Evolutionary conservation across 208 protist genomes (phyloP), one percentile per base, ranked within the genome.

Genomic region (Herpetomonas samuelpessoai): DNA sequence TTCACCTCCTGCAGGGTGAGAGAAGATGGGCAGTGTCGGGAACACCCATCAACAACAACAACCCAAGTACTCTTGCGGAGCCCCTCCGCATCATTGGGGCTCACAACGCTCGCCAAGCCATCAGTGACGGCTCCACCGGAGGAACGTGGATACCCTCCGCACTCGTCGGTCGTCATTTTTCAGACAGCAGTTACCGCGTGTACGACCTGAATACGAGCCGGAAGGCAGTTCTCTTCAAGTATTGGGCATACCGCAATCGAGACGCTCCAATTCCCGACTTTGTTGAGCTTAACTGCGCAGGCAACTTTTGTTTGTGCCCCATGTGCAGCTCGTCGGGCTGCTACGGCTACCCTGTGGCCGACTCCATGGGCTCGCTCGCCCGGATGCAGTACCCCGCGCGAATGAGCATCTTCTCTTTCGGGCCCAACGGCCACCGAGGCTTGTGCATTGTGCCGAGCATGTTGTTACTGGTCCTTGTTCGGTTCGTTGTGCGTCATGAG

Each of bases 41-140:
- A 2, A 84, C 81, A 26, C 77, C 77, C n/a, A 59, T 88, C 30
- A 81, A 79, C 73, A 78, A 83, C 61, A 57, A 68, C 51, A 74
- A 77, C 39, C 61, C 67, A 0, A 19, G 48, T 10, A 66, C 71
- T 31, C 69, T 86, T 10, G 41, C 41, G 1, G 48, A 45, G 3
- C 69, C 70, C 4, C 62, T 81, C 26, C 50, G 45, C 26, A 70
- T 72, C 19, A 31, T 80, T 21, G 62, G 74, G 25, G 54, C 69
- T 51, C 28, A 41, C 22, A 70, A 47, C 2, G 62, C 62, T 14
- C 48, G 49, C n/a, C n/a, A n/a, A n/a, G n/a, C n/a, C n/a, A n/a
- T n/a, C n/a, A n/a, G n/a, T n/a, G n/a, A n/a, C n/a, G n/a, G n/a
- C n/a, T n/a, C n/a, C n/a, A n/a, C n/a, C n/a, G n/a, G n/a, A n/a